Percentiles rank a stretch among this genome's conserved stretches.
phyloP scores from a whole-genome alignment of 2,329 filamentous ascomycete genomes.

The Alternaria rosae region DNA sequence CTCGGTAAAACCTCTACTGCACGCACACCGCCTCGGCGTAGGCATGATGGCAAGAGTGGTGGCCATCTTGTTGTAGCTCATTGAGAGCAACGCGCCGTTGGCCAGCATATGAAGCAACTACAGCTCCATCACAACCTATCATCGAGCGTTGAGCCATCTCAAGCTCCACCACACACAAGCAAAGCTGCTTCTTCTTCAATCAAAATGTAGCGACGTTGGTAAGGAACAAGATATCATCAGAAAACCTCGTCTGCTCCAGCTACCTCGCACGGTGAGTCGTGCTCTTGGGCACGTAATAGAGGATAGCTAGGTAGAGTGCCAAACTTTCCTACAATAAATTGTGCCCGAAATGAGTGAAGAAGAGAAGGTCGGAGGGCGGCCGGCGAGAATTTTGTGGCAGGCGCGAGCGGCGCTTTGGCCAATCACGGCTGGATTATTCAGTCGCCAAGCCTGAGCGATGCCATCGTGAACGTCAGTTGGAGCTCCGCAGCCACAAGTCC shows the following conservation, averaged over 20 bases:
- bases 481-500: conserved; percentile 33
- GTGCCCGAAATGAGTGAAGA: conserved; percentile 67
- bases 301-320: conserved; percentile 61
- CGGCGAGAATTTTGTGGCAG: conserved; percentile 38
- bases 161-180: neutral
- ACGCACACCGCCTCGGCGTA: neutral
- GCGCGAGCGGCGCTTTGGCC: conserved; percentile 31
- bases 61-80: neutral
- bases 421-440: conserved; percentile 41
- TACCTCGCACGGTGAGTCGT: conserved; percentile 64
- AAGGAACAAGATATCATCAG: conserved; percentile 70
- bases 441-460: conserved; percentile 24
- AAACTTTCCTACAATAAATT: conserved; percentile 71
- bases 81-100: neutral
- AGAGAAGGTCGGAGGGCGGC: conserved; percentile 36
- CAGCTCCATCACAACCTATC: neutral
- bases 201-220: conserved; percentile 68
- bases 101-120: neutral
- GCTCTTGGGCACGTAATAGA: conserved; percentile 70
- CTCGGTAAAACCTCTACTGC: neutral
- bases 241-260: conserved; percentile 69
- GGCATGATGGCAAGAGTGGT: neutral
- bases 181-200: neutral
- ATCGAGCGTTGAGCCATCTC: neutral
- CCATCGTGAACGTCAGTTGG: conserved; percentile 34